Evolutionary conservation across 2,329 filamentous ascomycete genomes (phyloP).

Genomic region (Xylaria sp.): DNA sequence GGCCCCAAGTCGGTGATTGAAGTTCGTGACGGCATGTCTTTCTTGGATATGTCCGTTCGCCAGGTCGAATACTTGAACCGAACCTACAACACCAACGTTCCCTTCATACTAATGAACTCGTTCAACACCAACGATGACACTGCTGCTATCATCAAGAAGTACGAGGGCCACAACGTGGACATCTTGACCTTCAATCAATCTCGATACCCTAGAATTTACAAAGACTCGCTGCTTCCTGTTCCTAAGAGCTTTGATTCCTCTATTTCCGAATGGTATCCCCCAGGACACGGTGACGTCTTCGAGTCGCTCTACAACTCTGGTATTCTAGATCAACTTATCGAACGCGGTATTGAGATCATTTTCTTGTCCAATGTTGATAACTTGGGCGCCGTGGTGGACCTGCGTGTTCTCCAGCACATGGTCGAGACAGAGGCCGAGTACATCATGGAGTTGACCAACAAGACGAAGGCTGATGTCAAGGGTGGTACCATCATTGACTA

Average conservation of each 20-base stretch:
- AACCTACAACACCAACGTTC: conserved; percentile 96
- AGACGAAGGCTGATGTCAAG: conserved; percentile 99
- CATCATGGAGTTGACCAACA: conserved; percentile 99
- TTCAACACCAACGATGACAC: conserved; percentile 99
- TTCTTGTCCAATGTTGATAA: conserved; percentile 99
- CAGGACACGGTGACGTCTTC: conserved; percentile 99
- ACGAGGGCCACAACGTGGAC: conserved; percentile 99
- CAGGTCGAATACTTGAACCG: conserved; percentile 99
- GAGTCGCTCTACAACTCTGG: conserved; percentile 99
- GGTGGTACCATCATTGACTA: conserved; percentile 99
- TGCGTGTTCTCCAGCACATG: conserved; percentile 99
- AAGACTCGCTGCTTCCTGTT: conserved; percentile 96
- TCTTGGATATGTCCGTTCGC: conserved; percentile 96
- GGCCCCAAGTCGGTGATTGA: conserved; percentile 99
- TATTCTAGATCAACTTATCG: conserved; percentile 94
- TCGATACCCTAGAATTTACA: conserved; percentile 95
- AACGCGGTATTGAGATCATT: conserved; percentile 94
- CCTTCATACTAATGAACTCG: conserved; percentile 99
- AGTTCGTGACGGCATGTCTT: conserved; percentile 99
- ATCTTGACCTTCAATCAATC: conserved; percentile 99
- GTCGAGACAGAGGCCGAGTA: conserved; percentile 96
- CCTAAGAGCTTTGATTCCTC: conserved; percentile 88
- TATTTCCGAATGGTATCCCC: conserved; percentile 98
- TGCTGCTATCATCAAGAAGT: conserved; percentile 99
- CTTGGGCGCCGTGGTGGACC: conserved; percentile 95